Percentiles rank a stretch among this genome's conserved stretches.
These are phyloP conservation scores for Flaveria brownii DNA, from an alignment of 129 eudicot species.

Conservation along the genomic window DNA sequence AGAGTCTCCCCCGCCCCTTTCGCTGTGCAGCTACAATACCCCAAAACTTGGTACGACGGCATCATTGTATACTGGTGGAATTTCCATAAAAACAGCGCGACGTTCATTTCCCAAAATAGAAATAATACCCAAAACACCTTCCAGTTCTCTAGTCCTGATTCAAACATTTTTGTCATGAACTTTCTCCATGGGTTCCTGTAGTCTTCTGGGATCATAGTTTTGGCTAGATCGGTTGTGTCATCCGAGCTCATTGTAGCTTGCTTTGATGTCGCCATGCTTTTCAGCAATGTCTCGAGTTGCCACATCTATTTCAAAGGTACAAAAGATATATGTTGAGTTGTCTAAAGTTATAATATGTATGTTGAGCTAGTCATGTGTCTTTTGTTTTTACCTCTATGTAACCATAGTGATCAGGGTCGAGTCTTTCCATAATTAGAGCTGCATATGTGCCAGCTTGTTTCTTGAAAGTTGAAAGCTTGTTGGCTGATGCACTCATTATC, in stretches of 20 bases:
- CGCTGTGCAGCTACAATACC: slow-evolving; percentile 63
- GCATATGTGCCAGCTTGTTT: slow-evolving; percentile 78
- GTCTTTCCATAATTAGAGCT: slow-evolving; percentile 90
- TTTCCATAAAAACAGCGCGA: slow-evolving; percentile 64
- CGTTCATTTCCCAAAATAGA: slow-evolving; percentile 52
- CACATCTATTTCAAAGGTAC: slow-evolving; percentile 63
- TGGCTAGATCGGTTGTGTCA: slow-evolving; percentile 60
- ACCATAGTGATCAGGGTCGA: slow-evolving; percentile 87
- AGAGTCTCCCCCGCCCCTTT: slow-evolving; percentile 69
- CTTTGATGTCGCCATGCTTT: slow-evolving; percentile 58
- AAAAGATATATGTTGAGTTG: neutral
- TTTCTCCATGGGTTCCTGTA: slow-evolving; percentile 56
- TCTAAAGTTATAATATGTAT: neutral
- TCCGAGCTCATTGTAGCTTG: slow-evolving; percentile 29
- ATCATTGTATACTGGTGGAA: slow-evolving; percentile 39
- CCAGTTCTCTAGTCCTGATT: slow-evolving; percentile 71
- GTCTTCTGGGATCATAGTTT: slow-evolving; percentile 78
- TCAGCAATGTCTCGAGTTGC: slow-evolving; percentile 93
- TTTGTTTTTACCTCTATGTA: slow-evolving; percentile 72
- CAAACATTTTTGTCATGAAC: slow-evolving; percentile 39
- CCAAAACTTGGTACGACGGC: slow-evolving; percentile 47
- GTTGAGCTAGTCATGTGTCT: neutral
- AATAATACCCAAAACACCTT: slow-evolving; percentile 60
- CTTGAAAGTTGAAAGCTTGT: slow-evolving; percentile 79
- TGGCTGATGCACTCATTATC: slow-evolving; percentile 94